Percentiles rank a stretch among this genome's conserved stretches.
Conservation (phyloP, 768 basidiomycete species). For the Artomyces pyxidatus region DNA sequence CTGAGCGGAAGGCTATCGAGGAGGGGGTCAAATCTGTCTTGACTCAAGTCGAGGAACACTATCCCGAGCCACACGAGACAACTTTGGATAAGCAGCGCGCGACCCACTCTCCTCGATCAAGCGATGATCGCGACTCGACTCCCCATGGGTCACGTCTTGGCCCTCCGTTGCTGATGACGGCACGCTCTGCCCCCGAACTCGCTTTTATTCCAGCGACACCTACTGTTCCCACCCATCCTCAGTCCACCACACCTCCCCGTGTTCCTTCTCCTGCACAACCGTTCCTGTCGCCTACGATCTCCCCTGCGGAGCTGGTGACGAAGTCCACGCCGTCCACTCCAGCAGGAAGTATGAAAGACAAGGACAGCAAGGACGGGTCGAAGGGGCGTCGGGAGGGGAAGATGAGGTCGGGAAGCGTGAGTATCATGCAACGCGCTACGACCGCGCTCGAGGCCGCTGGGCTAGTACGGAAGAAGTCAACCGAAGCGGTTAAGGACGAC, state of each 20-base stretch:
- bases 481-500: constrained; percentile 63
- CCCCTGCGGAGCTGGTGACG: constrained; percentile 38
- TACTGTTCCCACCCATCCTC: constrained; percentile 31
- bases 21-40: constrained; percentile 20
- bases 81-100: no score
- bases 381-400: constrained; percentile 53
- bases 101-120: no score
- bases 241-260: constrained; percentile 50
- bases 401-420: constrained; percentile 79
- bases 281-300: constrained; percentile 47
- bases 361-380: constrained; percentile 24
- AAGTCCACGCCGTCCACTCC: constrained; percentile 69
- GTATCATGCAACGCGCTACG: constrained; percentile 93
- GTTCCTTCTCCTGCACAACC: constrained; percentile 27
- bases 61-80: no score
- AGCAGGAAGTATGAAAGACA: constrained; percentile 49
- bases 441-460: constrained; percentile 85
- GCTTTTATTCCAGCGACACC: constrained; percentile 76
- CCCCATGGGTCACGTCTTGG: constrained; percentile 9
- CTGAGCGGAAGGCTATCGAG: constrained; percentile 49
- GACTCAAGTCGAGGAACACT: constrained; percentile 1
- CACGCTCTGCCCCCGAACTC: constrained; percentile 48
- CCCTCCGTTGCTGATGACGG: constrained; percentile 21
- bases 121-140: no score
- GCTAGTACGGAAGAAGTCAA: constrained; percentile 73